phyloP scores from a whole-genome alignment of 2,329 filamentous ascomycete species.

The Cladosporium velox region DNA sequence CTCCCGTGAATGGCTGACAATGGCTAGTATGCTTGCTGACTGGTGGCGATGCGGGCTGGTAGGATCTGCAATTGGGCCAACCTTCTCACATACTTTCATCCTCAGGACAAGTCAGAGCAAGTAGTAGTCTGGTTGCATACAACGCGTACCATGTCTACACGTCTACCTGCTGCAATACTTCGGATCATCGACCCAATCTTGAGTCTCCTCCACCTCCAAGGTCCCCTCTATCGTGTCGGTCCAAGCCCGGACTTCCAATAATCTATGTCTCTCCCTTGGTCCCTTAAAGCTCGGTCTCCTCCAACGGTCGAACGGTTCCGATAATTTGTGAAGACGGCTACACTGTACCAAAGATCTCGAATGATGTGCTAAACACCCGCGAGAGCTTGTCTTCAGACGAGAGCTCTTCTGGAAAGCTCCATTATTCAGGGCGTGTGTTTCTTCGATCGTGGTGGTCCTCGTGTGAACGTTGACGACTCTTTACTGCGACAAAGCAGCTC shows the following conservation, averaged over 20 bases:
- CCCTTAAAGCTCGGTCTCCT: constrained; percentile 3
- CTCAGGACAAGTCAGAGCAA: no score
- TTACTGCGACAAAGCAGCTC: neutral
- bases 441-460: neutral
- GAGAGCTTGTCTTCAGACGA: neutral
- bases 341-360: neutral
- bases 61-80: neutral
- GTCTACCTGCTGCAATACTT: neutral
- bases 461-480: neutral
- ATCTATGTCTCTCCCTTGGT: neutral
- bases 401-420: neutral
- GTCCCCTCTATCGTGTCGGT: neutral
- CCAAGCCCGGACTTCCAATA: constrained; percentile 6
- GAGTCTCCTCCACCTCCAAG: neutral
- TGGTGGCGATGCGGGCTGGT: constrained; percentile 2
- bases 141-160: neutral
- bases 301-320: constrained; percentile 8
- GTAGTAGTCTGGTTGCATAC: neutral
- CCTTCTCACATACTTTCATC: neutral
- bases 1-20: neutral
- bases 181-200: neutral
- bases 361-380: neutral
- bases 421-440: neutral
- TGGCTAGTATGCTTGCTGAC: constrained; percentile 5
- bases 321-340: constrained; percentile 8